These are phyloP conservation scores for Hypericum perforatum DNA, from an alignment of 345 rosid genomes.

Conservation along the genomic window DNA sequence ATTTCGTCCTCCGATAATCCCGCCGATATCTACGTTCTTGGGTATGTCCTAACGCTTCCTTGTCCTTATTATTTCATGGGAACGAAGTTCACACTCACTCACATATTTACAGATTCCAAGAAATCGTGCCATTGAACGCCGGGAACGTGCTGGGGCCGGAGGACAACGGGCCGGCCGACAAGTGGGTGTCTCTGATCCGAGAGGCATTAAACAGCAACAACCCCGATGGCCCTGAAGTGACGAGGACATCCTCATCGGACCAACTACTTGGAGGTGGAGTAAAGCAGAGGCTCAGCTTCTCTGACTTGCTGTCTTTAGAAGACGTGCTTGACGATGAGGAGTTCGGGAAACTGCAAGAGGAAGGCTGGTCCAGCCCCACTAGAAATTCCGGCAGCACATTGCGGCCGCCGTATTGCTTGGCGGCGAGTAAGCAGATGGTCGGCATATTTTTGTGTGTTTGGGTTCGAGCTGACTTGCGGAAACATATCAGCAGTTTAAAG, in stretches of 20 bases:
- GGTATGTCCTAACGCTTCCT: conserved; percentile 30
- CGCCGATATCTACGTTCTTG: conserved; percentile 72
- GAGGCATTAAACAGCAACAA: conserved; percentile 41
- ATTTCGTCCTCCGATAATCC: conserved; percentile 38
- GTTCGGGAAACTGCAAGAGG: conserved; percentile 22
- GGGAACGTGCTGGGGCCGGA: conserved; percentile 81
- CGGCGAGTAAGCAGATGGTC: conserved; percentile 94
- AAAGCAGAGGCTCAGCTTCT: conserved; percentile 45
- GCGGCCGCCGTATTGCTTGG: conserved; percentile 39
- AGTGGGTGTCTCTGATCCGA: conserved; percentile 69
- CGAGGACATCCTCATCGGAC: conserved; percentile 1
- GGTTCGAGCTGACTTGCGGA: conserved; percentile 56
- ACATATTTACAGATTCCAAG: conserved; percentile 50
- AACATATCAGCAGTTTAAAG: conserved; percentile 48
- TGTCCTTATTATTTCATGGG: neutral
- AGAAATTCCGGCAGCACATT: conserved; percentile 19
- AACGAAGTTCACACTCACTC: neutral
- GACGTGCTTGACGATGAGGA: conserved; percentile 35
- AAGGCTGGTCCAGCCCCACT: conserved; percentile 16
- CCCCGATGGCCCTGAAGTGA: conserved; percentile 14
- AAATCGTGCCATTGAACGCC: conserved; percentile 76
- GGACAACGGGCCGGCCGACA: conserved; percentile 63
- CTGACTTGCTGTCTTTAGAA: conserved; percentile 37
- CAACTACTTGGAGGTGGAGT: conserved; percentile 6
- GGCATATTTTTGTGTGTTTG: conserved; percentile 83